Evolutionary conservation across 116 monocot species (phyloP).

Genomic region (Zostera marina): DNA sequence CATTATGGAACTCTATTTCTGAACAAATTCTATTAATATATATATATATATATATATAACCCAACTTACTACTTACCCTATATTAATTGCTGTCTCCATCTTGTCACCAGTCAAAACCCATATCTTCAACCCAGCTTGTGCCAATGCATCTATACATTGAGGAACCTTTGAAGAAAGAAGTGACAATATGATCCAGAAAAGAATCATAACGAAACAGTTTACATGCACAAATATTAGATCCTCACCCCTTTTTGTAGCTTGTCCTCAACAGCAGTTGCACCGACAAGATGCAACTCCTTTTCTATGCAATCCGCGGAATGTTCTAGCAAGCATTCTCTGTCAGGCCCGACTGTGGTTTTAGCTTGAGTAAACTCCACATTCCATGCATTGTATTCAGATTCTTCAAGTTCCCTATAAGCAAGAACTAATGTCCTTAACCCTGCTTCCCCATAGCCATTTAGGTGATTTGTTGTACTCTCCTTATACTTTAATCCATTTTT

Average conservation of each 20-base stretch:
- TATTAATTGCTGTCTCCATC: slow-evolving; percentile 76
- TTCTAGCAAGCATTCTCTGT: slow-evolving; percentile 44
- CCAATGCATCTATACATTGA: slow-evolving; percentile 57
- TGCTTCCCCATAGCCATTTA: slow-evolving; percentile 59
- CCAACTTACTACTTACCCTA: slow-evolving; percentile 27
- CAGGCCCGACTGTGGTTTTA: slow-evolving; percentile 38
- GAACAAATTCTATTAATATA: no score
- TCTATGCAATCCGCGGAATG: slow-evolving; percentile 42
- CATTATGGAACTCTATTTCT: no score
- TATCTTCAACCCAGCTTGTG: slow-evolving; percentile 64
- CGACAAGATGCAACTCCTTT: slow-evolving; percentile 43
- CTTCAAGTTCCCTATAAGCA: slow-evolving; percentile 44
- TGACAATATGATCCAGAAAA: not conserved
- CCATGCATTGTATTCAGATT: slow-evolving; percentile 43
- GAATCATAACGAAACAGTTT: not conserved
- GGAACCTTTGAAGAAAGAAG: slow-evolving; percentile 23
- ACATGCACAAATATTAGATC: not conserved
- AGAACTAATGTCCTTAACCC: slow-evolving; percentile 47
- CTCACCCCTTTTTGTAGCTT: slow-evolving; percentile 58
- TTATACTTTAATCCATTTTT: slow-evolving; percentile 40
- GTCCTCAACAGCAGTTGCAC: slow-evolving; percentile 64
- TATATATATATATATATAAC: no score
- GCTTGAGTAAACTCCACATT: slow-evolving; percentile 45
- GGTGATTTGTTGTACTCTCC: slow-evolving; percentile 36
- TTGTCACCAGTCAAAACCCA: slow-evolving; percentile 76